These are phyloP conservation scores for Lavandula angustifolia DNA, from an alignment of 257 asterid species.

Conservation along the genomic window DNA sequence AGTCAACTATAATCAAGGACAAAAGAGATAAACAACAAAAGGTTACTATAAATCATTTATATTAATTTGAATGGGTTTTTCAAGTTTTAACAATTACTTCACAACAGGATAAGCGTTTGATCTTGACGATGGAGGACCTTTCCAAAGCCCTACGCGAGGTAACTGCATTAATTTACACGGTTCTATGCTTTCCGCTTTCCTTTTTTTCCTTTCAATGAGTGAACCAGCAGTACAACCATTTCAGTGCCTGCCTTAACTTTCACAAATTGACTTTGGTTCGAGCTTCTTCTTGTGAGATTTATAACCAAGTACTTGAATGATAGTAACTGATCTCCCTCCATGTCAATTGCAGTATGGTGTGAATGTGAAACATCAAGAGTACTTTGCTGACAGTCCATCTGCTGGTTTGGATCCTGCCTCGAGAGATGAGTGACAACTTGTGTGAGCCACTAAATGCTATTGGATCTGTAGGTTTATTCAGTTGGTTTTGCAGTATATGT, in stretches of 20 bases:
- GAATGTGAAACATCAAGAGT: slow-evolving; percentile 91
- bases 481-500: not conserved
- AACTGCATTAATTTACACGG: slow-evolving; percentile 20
- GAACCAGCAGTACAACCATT: not conserved
- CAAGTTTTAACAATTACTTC: slow-evolving; percentile 31
- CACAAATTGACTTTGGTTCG: too few relatives aligned
- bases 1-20: slow-evolving; percentile 74
- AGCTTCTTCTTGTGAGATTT: not conserved
- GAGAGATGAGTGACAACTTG: slow-evolving; percentile 58
- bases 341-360: slow-evolving; percentile 77
- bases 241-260: not conserved
- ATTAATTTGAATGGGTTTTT: slow-evolving; percentile 15
- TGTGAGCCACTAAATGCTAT: not conserved
- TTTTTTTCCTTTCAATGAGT: too few relatives aligned
- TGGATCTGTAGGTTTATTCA: slow-evolving; percentile 12
- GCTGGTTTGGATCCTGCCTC: slow-evolving; percentile 79
- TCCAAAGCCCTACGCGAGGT: slow-evolving; percentile 95
- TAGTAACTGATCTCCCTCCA: slow-evolving; percentile 18
- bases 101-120: slow-evolving; percentile 83
- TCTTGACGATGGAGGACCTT: slow-evolving; percentile 95
- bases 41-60: slow-evolving; percentile 45
- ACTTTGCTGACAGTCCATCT: slow-evolving; percentile 87
- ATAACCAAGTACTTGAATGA: not conserved
- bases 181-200: not conserved
- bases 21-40: slow-evolving; percentile 95